Percentiles rank a stretch among this genome's conserved stretches.
phyloP scores from a whole-genome alignment of 257 asterid species.

The Gentiana straminea region DNA sequence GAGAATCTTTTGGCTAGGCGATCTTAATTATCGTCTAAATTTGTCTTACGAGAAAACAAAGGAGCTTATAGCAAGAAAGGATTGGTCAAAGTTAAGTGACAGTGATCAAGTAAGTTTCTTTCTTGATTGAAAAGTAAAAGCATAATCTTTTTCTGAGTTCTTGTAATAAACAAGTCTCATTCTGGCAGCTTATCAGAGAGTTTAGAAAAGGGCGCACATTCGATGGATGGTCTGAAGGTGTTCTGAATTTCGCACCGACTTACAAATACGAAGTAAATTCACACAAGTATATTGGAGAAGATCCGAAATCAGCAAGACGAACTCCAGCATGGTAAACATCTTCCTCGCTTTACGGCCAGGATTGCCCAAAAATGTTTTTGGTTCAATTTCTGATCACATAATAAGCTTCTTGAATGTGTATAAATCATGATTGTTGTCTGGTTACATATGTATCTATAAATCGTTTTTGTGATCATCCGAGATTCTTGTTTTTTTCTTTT shows the following conservation, averaged over 20 bases:
- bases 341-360: neutral
- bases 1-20: constrained; percentile 95
- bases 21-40: constrained; percentile 82
- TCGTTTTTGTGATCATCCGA: neutral
- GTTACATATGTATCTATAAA: too few relatives aligned
- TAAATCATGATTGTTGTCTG: too few relatives aligned
- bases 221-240: constrained; percentile 97
- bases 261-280: constrained; percentile 76
- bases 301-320: constrained; percentile 65
- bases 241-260: constrained; percentile 74
- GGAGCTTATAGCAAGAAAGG: constrained; percentile 50
- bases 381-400: neutral
- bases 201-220: constrained; percentile 69
- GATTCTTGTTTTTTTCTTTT: neutral
- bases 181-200: constrained; percentile 69
- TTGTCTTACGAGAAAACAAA: constrained; percentile 62
- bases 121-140: too few relatives aligned
- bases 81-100: constrained; percentile 64
- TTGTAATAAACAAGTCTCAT: constrained; percentile 3
- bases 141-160: too few relatives aligned
- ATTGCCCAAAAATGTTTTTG: neutral
- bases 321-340: constrained; percentile 90
- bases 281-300: constrained; percentile 51
- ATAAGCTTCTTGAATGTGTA: neutral
- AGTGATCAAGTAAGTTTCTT: constrained; percentile 62